phyloP scores from a whole-genome alignment of 495 filamentous ascomycete species.

The Platismatia glauca region DNA sequence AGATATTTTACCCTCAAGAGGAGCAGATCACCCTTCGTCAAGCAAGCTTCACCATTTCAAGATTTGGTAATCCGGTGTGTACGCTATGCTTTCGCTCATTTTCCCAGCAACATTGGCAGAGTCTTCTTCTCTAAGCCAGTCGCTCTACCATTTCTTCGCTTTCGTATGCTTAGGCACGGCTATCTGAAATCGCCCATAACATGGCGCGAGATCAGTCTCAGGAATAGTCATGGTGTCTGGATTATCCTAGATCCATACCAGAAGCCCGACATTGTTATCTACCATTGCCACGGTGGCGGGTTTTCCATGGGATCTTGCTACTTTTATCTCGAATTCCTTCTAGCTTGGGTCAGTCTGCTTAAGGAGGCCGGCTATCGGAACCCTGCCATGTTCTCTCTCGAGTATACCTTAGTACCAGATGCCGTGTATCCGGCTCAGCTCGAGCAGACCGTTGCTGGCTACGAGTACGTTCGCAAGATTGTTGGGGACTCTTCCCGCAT shows the following conservation, averaged over 20 bases:
- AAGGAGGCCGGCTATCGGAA: slow-evolving; percentile 52
- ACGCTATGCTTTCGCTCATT: slow-evolving; percentile 62
- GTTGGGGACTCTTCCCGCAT: slow-evolving; percentile 46
- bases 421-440: slow-evolving; percentile 59
- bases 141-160: slow-evolving; percentile 60
- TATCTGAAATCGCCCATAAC: slow-evolving; percentile 47
- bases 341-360: slow-evolving; percentile 54
- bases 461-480: slow-evolving; percentile 52
- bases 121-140: slow-evolving; percentile 70
- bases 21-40: slow-evolving; percentile 51
- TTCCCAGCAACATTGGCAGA: slow-evolving; percentile 54
- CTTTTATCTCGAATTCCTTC: slow-evolving; percentile 74
- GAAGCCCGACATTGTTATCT: slow-evolving; percentile 59
- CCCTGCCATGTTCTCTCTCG: slow-evolving; percentile 67
- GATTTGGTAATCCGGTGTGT: slow-evolving; percentile 66
- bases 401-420: slow-evolving; percentile 73
- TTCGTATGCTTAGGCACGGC: slow-evolving; percentile 64
- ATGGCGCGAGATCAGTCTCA: slow-evolving; percentile 47
- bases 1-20: slow-evolving; percentile 41
- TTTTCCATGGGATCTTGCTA: slow-evolving; percentile 69
- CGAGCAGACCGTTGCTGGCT: slow-evolving; percentile 54
- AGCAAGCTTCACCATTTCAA: slow-evolving; percentile 56
- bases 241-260: slow-evolving; percentile 41
- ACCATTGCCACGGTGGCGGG: slow-evolving; percentile 69
- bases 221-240: slow-evolving; percentile 51